Base-by-base conservation (phyloP, 106 monocot genomes). In the Phalaenopsis aphrodite region DNA sequence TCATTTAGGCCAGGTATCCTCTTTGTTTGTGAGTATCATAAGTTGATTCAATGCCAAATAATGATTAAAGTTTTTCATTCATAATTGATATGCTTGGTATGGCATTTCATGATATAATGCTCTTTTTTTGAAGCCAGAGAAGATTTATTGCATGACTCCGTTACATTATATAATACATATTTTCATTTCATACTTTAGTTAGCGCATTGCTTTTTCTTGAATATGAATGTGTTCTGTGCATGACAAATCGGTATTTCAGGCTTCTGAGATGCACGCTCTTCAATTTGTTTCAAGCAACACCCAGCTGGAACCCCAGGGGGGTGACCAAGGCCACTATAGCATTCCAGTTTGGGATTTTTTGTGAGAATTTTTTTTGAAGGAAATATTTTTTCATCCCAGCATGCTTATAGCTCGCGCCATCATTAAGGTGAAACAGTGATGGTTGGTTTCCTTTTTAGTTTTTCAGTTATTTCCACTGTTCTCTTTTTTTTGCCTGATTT, bases 291-390 rank as follows among this genome's bases (percentile, higher is more conserved):
- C 75, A 58, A 79, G 79, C 48, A 84, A 76, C 36, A 75, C 79
- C 72, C 84, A 84, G 79, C 42, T 84, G 75, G 84, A 52, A 64
- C 84, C 57, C 48, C 84, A 79, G 79, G 56, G 79, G 9, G 75
- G 79, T 11, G 79, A 84, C 38, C 84, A 79, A 79, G 79, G 48
- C 58, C 79, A 84, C n/a, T 79, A 73, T 65, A 74, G 75, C 61
- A 75, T 84, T 75, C 84, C 84, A 75, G 84, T 84, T 42, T 84
- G 84, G 84, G 84, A 84, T 75, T 84, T 84, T 49, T 75, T 84
- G 41, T 84, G 49, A 79, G 39, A 39, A 0, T 12, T 11, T 3
- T 4, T 69, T 39, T 39, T 39, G 5, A 69, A 39, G 21, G 8
- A 61, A 61, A n/a, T 61, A 18, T 21, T 21, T 12, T 52, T 10